Evolutionary conservation across 2,329 filamentous ascomycete genomes (phyloP), one percentile per base, ranked within the genome.

Genomic region (Cladosporium sp.): DNA sequence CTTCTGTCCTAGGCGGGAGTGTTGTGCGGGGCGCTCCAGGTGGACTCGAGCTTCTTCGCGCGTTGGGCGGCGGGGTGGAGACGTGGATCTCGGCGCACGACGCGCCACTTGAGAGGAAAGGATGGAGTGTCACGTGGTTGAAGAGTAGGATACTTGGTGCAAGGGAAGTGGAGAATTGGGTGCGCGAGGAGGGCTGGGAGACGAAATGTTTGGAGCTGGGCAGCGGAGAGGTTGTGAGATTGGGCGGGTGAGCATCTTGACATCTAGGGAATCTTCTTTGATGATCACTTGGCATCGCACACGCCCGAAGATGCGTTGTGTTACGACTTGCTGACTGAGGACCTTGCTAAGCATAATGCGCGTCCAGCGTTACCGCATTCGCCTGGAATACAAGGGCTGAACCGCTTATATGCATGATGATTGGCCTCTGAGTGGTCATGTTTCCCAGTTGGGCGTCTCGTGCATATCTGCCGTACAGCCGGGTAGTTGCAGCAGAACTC

Each of bases 81-180:
- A 83, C 83, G 3, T 88, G 86, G 86, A 77, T 88, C 19, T 80
- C 80, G 58, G 80, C 84, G 0, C 84, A 86, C 62, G 84, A 87
- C 64, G 83, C 80, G 5, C 79, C 82, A 28, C 87, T 86, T 66
- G 75, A 82, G 37, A 78, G 80, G 25, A 74, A 73, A 3, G 84
- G 84, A 0, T 66, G 83, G 51, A 79, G 78, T 3, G 82, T 79
- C 4, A 77, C 71, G 40, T 75, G 81, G 67, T 74, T 84, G 4
- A 78, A 76, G 61, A 82, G 79, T 14, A 72, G 69, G 52, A 74
- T 71, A 51, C 82, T 77, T 66, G 70, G 67, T 0, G 64, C 69
- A 8, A 74, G 80, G 36, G 79, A 84, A 51, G 76, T 83, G 1
- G 73, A 76, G 54, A 65, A 64, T 47, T 63, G 73, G 66, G 59